Evolutionary conservation across 2,329 filamentous ascomycete genomes (phyloP).

Genomic region (Phialemonium atrogriseum): DNA sequence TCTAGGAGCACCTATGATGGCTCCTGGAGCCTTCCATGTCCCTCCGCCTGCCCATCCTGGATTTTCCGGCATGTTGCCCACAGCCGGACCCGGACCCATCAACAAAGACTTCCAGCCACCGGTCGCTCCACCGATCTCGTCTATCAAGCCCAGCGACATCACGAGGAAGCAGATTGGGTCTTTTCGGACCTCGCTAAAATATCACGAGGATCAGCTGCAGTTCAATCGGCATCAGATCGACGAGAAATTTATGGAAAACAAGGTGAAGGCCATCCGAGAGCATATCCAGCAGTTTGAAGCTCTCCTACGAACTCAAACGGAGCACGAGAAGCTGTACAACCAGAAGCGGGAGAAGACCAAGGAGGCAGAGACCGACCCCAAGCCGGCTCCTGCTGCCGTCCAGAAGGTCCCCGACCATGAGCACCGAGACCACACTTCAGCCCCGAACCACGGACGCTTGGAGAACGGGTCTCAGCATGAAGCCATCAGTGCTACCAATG

Average conservation of each 20-base stretch:
- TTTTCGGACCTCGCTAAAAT: constrained; percentile 44
- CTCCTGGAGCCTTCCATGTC: constrained; percentile 14
- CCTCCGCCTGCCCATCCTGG: constrained; percentile 25
- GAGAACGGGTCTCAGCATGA: not conserved
- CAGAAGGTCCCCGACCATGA: constrained; percentile 1
- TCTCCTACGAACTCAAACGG: constrained; percentile 33
- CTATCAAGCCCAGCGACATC: constrained; percentile 52
- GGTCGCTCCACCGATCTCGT: constrained; percentile 41
- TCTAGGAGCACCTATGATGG: constrained; percentile 1
- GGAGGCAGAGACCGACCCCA: not conserved
- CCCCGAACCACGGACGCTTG: constrained; percentile 3
- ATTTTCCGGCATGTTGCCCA: constrained; percentile 14
- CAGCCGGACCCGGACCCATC: constrained; percentile 5
- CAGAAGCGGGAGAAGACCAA: constrained; percentile 8
- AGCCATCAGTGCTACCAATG: constrained; percentile 8
- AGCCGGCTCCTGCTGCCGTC: constrained; percentile 1
- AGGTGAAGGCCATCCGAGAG: constrained; percentile 30
- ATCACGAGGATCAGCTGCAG: constrained; percentile 48
- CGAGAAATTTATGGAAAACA: constrained; percentile 39
- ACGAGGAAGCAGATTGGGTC: constrained; percentile 48
- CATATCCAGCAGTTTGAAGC: constrained; percentile 35
- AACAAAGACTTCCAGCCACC: constrained; percentile 15
- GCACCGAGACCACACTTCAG: not conserved
- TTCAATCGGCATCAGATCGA: constrained; percentile 58
- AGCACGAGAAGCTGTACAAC: constrained; percentile 28